Conservation (phyloP, 768 basidiomycete species). For the Vishniacozyma victoriae region DNA sequence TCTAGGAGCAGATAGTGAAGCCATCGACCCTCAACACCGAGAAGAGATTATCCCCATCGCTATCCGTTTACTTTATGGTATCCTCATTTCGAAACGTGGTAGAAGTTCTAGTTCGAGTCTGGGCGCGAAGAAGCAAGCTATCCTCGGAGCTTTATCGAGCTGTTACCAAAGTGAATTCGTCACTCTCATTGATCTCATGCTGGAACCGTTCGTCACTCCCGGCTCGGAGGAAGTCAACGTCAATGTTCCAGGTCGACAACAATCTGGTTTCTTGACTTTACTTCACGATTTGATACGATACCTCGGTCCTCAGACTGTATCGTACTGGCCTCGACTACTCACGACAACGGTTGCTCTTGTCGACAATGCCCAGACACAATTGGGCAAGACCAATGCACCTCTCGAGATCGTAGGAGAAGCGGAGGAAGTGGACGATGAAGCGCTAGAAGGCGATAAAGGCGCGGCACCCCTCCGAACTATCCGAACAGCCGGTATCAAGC, state of each 20-base stretch:
- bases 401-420: constrained; percentile 44
- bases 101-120: constrained; percentile 57
- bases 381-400: constrained; percentile 41
- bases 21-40: constrained; percentile 57
- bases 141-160: constrained; percentile 63
- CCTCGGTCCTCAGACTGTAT: constrained; percentile 64
- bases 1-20: constrained; percentile 52
- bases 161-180: constrained; percentile 69
- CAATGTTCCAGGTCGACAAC: constrained; percentile 51
- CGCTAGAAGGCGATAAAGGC: constrained; percentile 47
- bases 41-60: constrained; percentile 62
- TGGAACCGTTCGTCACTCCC: constrained; percentile 56
- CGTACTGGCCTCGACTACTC: constrained; percentile 71
- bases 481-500: constrained; percentile 76
- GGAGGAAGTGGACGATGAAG: constrained; percentile 46
- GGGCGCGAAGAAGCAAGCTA: constrained; percentile 64
- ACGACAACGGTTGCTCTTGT: constrained; percentile 63
- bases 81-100: constrained; percentile 76
- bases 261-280: constrained; percentile 76
- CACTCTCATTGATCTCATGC: constrained; percentile 79
- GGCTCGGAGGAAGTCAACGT: constrained; percentile 4
- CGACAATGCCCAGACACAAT: constrained; percentile 58
- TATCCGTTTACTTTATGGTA: constrained; percentile 74
- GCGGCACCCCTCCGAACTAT: constrained; percentile 56
- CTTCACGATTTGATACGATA: constrained; percentile 77